Base-by-base conservation (phyloP, 805 yeast species). In the Schwanniomyces vanrijiae region DNA sequence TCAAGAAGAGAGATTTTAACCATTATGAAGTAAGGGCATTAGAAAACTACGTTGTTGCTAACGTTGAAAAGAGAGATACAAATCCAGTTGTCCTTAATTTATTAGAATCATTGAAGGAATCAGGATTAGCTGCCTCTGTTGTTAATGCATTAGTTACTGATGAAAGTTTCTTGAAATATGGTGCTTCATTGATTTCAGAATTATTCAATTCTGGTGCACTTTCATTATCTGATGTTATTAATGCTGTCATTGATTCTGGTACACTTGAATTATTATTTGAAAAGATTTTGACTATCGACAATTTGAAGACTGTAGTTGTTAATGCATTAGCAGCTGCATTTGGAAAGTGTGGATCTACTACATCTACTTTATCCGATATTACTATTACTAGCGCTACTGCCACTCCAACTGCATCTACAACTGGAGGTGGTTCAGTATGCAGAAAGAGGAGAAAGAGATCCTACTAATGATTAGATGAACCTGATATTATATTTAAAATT, bases 281-380 rank as follows among this genome's bases (percentile, higher is more conserved):
- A 51, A 62, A 65, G 42, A 69, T 72, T 64, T 69, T 72, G 55
- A 69, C 61, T 55, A 35, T 70, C 37, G 55, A 52, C 14, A 71
- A 75, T 16, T 68, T 71, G 54, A 61, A 68, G 58, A 60, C 71
- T n/a, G 68, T 71, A 46, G 62, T 69, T 43, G 66, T 66, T 52
- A 72, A 65, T 45, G 73, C 76, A 22, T 69, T 72, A 58, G 73
- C 73, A 49, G 76, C 75, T 46, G 74, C 73, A 20, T 60, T 63
- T 46, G 68, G 68, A 48, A 52, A 68, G 40, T 72, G 77, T 65
- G 66, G 60, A 19, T 63, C 62, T 40, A 46, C 64, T 11, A 52
- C 66, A 11, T 56, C 60, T 43, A 52, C 65, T 19, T 13, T 37
- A 13, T 37, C 39, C n/a, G 39, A 37, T 20, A 55, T 65, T 24